A percentile compares a stretch with the other conserved stretches of the same genome.
Conservation (phyloP, 352 stramenopile species). For the Globisporangium cylindrosporum region DNA sequence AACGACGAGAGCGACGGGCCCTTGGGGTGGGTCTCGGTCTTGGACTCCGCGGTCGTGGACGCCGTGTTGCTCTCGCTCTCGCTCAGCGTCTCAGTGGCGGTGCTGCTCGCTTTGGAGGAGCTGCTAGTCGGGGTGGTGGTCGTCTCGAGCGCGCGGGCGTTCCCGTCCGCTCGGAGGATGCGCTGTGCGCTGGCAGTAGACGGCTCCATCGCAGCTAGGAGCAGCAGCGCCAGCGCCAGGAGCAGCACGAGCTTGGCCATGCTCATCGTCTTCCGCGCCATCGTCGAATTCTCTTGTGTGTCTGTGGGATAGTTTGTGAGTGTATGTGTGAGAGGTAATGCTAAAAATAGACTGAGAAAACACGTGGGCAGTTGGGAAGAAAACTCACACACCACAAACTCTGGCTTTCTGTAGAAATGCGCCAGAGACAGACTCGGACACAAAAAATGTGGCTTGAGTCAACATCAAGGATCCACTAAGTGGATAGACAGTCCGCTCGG, state of each 20-base stretch:
- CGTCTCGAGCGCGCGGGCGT: background rate
- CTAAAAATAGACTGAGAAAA: background rate
- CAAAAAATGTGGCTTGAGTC: too few relatives aligned
- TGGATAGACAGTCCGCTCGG: too few relatives aligned
- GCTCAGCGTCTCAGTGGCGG: background rate
- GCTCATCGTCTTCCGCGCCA: background rate
- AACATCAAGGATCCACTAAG: too few relatives aligned
- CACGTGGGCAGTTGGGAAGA: background rate
- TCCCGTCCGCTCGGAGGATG: background rate
- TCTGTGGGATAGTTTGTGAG: background rate
- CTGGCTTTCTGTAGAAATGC: too few relatives aligned
- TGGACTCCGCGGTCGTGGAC: conserved; percentile 1
- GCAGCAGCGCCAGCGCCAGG: background rate
- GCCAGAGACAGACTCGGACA: too few relatives aligned
- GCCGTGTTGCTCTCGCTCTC: conserved; percentile 4
- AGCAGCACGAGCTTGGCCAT: background rate
- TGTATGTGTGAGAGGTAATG: background rate
- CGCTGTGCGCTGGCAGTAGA: background rate
- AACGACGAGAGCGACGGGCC: conserved; percentile 32
- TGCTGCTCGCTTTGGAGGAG: background rate
- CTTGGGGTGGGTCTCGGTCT: conserved; percentile 13
- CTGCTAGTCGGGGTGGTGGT: background rate
- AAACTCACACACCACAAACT: background rate
- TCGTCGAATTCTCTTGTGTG: background rate
- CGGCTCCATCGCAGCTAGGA: background rate